Evolutionary conservation across 2,329 filamentous ascomycete species (phyloP), one percentile per base, ranked within the genome.

Genomic region (Fusarium euwallaceae): DNA sequence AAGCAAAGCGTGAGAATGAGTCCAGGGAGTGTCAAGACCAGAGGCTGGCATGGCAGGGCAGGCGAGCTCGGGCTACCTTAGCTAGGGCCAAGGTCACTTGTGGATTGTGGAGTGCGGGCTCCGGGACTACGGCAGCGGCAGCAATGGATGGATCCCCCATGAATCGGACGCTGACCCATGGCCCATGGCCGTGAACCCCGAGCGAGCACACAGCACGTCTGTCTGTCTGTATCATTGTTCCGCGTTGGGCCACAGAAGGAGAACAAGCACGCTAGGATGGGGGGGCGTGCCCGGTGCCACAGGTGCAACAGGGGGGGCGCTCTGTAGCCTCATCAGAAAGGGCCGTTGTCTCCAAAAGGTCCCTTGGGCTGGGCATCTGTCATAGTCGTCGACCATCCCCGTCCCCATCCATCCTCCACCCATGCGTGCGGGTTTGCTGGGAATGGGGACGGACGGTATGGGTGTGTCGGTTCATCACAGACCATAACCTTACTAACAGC

Each of bases 111-210:
- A 75, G 72, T 66, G 70, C 72, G 73, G 72, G 72, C 72, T 64
- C 70, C 70, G 73, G 72, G 66, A 75, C 72, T 75, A 75, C 72
- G 73, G 73, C 72, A 75, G 73, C 72, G 72, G 56, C 72, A 73
- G 62, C 69, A 75, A 56, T 67, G 66, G 58, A 68, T 59, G 72
- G 70, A 55, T 73, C 62, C 72, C 72, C 66, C 72, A 75, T 75
- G 61, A 64, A 75, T 75, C 70, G 72, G 69, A 67, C 43, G 51
- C 69, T 75, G 61, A 16, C 61, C 68, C 45, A 29, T 51, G 45
- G 24, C 20, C 41, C 69, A 69, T 67, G 66, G 65, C 74, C 67
- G 64, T 77, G 70, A 78, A 74, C 72, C 76, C 71, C 66, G 73
- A 75, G 60, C 24, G 73, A 75, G 60, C 34, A 77, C n/a, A 43